These are phyloP conservation scores for Irpex lacteus DNA, from an alignment of 1,284 basidiomycete species.

Conservation along the genomic window DNA sequence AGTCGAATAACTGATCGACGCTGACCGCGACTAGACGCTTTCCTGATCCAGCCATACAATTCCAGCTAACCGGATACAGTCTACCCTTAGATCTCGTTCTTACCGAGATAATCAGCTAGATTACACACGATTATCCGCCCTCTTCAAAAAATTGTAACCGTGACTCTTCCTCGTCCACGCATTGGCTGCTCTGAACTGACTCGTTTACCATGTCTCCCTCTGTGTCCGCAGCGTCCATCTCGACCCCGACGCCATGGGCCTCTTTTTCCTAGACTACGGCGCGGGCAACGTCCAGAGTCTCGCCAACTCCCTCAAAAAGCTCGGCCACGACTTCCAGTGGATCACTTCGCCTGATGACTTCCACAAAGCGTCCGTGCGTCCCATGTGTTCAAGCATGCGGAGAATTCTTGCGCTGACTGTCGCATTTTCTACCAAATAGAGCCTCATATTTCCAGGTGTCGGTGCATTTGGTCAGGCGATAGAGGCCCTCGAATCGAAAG, in stretches of 20 bases:
- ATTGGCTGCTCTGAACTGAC: background rate
- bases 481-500: conserved; percentile 69
- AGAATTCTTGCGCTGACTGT: conserved; percentile 17
- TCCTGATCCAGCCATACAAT: background rate
- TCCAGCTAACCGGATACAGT: background rate
- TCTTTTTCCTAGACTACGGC: conserved; percentile 94
- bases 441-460: conserved; percentile 97
- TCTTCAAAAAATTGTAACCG: conserved; percentile 5
- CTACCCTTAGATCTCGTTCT: background rate
- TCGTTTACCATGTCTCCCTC: conserved; percentile 1
- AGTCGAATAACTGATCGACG: background rate
- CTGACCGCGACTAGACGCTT: background rate
- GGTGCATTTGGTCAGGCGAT: conserved; percentile 93
- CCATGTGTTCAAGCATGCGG: conserved; percentile 10
- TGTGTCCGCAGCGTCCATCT: background rate
- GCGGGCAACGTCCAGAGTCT: conserved; percentile 94
- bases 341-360: conserved; percentile 86
- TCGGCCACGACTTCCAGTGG: conserved; percentile 92
- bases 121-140: background rate
- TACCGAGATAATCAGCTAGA: background rate
- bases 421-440: conserved; percentile 45
- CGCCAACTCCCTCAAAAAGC: conserved; percentile 87
- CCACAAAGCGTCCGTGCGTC: conserved; percentile 83
- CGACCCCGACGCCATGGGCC: conserved; percentile 43
- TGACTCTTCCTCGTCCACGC: background rate